Conservation (phyloP, 2,329 filamentous ascomycete species). For the Talaromyces sp. region DNA sequence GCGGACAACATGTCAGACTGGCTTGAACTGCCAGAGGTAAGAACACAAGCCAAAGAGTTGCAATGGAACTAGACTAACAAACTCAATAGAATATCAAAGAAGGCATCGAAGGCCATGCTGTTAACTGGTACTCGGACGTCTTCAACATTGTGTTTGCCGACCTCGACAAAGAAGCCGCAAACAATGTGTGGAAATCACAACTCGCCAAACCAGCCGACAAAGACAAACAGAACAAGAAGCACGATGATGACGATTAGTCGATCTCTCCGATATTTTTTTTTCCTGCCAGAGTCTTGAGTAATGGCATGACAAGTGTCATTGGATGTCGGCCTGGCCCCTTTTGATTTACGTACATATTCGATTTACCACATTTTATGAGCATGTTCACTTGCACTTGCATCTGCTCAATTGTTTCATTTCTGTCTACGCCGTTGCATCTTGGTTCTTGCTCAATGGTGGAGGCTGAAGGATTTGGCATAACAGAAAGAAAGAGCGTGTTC, state of each 20-base stretch:
- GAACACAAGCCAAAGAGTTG: conserved; percentile 29
- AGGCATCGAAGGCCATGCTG: conserved; percentile 84
- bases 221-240: conserved; percentile 1
- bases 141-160: conserved; percentile 86
- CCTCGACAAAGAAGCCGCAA: conserved; percentile 67
- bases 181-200: conserved; percentile 64
- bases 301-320: neutral
- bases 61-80: neutral
- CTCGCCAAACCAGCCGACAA: conserved; percentile 47
- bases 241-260: conserved; percentile 7
- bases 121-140: conserved; percentile 90
- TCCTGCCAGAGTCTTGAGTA: neutral
- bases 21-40: conserved; percentile 91
- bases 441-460: neutral
- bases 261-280: neutral
- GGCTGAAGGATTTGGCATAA: neutral
- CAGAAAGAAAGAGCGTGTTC: neutral
- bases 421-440: neutral
- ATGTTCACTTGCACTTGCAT: neutral
- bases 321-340: neutral
- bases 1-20: conserved; percentile 94
- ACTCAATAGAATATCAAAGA: conserved; percentile 85
- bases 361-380: neutral
- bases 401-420: neutral
- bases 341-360: neutral